Percentiles rank a stretch among this genome's conserved stretches.
These are phyloP conservation scores for Luffa aegyptiaca DNA, from an alignment of 306 rosid species.

Conservation along the genomic window DNA sequence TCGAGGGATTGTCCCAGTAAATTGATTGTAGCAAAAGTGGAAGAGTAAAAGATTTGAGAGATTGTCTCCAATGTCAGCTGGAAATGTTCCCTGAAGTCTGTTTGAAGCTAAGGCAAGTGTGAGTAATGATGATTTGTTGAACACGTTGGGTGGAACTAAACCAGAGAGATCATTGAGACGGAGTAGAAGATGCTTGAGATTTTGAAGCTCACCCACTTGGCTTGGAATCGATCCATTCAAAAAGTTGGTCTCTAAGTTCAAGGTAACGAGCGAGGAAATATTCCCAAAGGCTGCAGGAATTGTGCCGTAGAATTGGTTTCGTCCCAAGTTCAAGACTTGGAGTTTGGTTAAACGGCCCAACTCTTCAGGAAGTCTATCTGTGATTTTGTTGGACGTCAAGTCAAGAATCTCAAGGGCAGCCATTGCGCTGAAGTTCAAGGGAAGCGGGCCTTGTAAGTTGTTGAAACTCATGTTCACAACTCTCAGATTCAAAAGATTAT, in stretches of 20 bases:
- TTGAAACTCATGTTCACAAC: slow-evolving; percentile 45
- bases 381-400: slow-evolving; percentile 24
- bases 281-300: slow-evolving; percentile 40
- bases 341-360: slow-evolving; percentile 30
- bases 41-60: slow-evolving; percentile 44
- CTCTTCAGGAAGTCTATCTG: slow-evolving; percentile 32
- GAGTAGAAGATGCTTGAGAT: slow-evolving; percentile 42
- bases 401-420: slow-evolving; percentile 31
- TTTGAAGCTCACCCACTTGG: slow-evolving; percentile 33
- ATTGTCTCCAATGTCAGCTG: slow-evolving; percentile 31
- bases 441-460: slow-evolving; percentile 27
- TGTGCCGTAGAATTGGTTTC: slow-evolving; percentile 32
- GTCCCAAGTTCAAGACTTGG: slow-evolving; percentile 29
- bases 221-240: slow-evolving; percentile 41
- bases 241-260: slow-evolving; percentile 42
- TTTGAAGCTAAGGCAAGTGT: slow-evolving; percentile 41
- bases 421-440: slow-evolving; percentile 28
- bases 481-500: slow-evolving; percentile 24
- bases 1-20: slow-evolving; percentile 53
- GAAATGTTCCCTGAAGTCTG: slow-evolving; percentile 53
- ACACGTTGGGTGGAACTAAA: slow-evolving; percentile 31
- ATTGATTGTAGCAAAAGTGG: slow-evolving; percentile 38
- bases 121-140: slow-evolving; percentile 43
- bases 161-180: slow-evolving; percentile 43
- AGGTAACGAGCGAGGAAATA: slow-evolving; percentile 38